Evolutionary conservation across 176 grass and related monocot species (phyloP), one percentile per base, ranked within the genome.

Genomic region (Eleusine coracana): DNA sequence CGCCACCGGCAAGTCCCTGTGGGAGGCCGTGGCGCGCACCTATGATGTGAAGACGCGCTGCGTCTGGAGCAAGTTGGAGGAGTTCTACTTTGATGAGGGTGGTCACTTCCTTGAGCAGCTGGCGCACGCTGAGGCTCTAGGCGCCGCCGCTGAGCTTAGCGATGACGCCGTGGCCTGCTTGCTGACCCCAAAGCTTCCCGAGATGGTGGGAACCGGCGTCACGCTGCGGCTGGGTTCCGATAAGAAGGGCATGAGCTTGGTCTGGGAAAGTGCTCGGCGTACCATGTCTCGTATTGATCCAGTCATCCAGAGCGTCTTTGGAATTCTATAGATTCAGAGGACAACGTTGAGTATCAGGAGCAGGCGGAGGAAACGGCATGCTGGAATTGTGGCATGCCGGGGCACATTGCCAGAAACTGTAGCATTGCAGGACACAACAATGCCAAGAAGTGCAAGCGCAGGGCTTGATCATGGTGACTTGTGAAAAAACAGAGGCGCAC

Each of bases 1-100:
- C 75, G 15, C 68, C 85, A 87, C 80, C 20, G 69, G 69, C 36
- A 17, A 0, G 64, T 59, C 17, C 34, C 18, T 76, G 28, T 91
- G 89, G 89, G 4, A 28, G 7, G 88, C 84, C 49, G 23, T 90
- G 69, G 76, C 60, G 41, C 38, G 71, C 71, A 74, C 71, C 48
- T 74, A 74, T 28, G 48, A 37, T 28, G 48, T 74, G 44, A 3
- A 31, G 15, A 34, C 49, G 15, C 6, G 42, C 6, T 1, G 3
- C 15, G 16, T 17, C 3, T 73, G 45, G 71, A 7, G 20, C 6
- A 10, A 5, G 71, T 36, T 71, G 42, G 1, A 1, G 5, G n/a
- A 16, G 15, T 82, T 82, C 70, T 1, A 1, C 45, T 72, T 79
- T 20, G 71, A 21, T 3, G 27, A 66, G 5, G 25, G 73, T 41